Conservation (phyloP, 495 filamentous ascomycete genomes). For the Penicillium turbatum region DNA sequence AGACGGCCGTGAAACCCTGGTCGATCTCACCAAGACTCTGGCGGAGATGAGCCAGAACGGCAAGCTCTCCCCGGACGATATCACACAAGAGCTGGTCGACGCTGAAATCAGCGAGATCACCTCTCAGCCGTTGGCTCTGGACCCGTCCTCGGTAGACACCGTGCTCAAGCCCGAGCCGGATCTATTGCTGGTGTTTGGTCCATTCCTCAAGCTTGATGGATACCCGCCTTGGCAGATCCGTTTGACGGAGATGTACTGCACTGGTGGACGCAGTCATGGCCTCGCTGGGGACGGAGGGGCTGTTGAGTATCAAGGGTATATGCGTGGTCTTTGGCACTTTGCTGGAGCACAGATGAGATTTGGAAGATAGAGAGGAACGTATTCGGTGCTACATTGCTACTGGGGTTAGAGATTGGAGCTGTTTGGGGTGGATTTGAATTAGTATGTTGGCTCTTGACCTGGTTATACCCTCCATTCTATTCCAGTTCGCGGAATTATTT, state of each 20-base stretch:
- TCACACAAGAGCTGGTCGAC: constrained; percentile 83
- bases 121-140: constrained; percentile 29
- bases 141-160: constrained; percentile 1
- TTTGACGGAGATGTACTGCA: constrained; percentile 84
- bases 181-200: constrained; percentile 79
- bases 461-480: constrained; percentile 1
- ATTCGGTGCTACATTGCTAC: neutral
- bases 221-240: constrained; percentile 97
- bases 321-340: constrained; percentile 75
- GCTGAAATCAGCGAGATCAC: constrained; percentile 70
- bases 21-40: constrained; percentile 92
- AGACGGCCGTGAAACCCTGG: constrained; percentile 87
- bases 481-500: neutral
- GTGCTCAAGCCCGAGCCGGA: constrained; percentile 66
- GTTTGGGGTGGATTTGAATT: neutral
- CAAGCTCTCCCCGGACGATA: constrained; percentile 73
- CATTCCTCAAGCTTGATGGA: constrained; percentile 74
- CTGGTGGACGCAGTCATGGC: constrained; percentile 41
- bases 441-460: neutral
- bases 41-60: constrained; percentile 90
- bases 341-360: constrained; percentile 85
- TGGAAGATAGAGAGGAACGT: constrained; percentile 54
- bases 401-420: neutral
- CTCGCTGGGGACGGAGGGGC: constrained; percentile 42
- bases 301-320: constrained; percentile 91